These are phyloP conservation scores for Penicillium antarcticum DNA, from an alignment of 495 filamentous ascomycete species.

Conservation along the genomic window DNA sequence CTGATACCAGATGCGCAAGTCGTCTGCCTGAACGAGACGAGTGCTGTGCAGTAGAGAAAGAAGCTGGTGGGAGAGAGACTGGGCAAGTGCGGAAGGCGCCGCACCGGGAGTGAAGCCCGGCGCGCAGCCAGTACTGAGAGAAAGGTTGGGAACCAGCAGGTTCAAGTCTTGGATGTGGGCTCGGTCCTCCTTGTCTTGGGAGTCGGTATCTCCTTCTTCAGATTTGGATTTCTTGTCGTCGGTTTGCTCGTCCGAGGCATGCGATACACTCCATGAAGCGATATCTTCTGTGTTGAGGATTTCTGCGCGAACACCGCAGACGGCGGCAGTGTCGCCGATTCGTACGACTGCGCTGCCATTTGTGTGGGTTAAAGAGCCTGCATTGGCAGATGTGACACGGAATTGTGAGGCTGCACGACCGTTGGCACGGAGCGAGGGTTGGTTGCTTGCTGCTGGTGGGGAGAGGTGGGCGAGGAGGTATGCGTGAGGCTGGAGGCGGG, in stretches of 20 bases:
- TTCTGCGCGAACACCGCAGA: slow-evolving; percentile 87
- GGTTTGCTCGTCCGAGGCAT: slow-evolving; percentile 18
- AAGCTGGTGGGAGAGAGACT: slow-evolving; percentile 76
- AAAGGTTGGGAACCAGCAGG: slow-evolving; percentile 88
- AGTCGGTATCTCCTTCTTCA: slow-evolving; percentile 5
- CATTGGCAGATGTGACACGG: slow-evolving; percentile 68
- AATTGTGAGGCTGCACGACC: slow-evolving; percentile 67
- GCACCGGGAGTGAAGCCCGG: slow-evolving; percentile 80
- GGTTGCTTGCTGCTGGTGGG: slow-evolving; percentile 48
- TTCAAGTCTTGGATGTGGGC: slow-evolving; percentile 56
- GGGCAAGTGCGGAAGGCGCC: slow-evolving; percentile 74
- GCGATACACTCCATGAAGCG: slow-evolving; percentile 55
- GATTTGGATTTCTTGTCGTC: slow-evolving; percentile 23
- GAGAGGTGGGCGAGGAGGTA: slow-evolving; percentile 87
- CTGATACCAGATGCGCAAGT: slow-evolving; percentile 68
- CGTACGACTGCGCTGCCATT: slow-evolving; percentile 87
- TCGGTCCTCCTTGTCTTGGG: slow-evolving; percentile 46
- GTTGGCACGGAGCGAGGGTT: slow-evolving; percentile 69
- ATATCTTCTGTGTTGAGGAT: slow-evolving; percentile 70
- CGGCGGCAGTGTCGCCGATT: slow-evolving; percentile 82
- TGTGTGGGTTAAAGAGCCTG: slow-evolving; percentile 77
- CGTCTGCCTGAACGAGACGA: slow-evolving; percentile 55
- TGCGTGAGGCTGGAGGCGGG: slow-evolving; percentile 81
- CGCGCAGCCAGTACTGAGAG: slow-evolving; percentile 83
- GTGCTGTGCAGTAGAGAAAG: slow-evolving; percentile 69